A percentile compares a stretch with the other conserved stretches of the same genome.
phyloP scores from a whole-genome alignment of 371 early-diverging fungal species.

The Choanephora cucurbitarum region DNA sequence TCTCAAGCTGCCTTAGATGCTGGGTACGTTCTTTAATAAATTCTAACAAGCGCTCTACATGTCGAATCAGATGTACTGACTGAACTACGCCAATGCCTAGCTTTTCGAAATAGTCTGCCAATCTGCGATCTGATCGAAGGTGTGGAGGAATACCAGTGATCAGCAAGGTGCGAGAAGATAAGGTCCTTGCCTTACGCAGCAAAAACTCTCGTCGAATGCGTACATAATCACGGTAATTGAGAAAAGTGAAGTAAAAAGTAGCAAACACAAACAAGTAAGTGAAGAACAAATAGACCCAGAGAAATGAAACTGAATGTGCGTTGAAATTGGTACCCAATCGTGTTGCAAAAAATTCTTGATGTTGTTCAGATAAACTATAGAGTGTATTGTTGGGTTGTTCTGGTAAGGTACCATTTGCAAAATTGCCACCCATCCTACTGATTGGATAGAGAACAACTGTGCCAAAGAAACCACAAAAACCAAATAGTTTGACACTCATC shows the following conservation, averaged over 20 bases:
- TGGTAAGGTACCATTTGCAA: slow-evolving; percentile 31
- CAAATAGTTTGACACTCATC: slow-evolving; percentile 53
- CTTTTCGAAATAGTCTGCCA: slow-evolving; percentile 62
- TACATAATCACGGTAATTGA: slow-evolving; percentile 63
- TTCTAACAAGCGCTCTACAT: slow-evolving; percentile 52
- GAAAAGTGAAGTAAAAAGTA: slow-evolving; percentile 59
- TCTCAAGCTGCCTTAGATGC: slow-evolving; percentile 44
- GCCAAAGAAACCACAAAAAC: slow-evolving; percentile 53
- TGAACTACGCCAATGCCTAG: slow-evolving; percentile 62
- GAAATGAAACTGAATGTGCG: slow-evolving; percentile 34
- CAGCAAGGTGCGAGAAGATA: slow-evolving; percentile 61
- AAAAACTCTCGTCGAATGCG: slow-evolving; percentile 55
- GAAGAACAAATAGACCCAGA: slow-evolving; percentile 62
- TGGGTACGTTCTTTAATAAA: slow-evolving; percentile 49
- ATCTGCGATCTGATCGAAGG: slow-evolving; percentile 48
- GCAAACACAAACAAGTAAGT: slow-evolving; percentile 66
- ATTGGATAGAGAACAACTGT: slow-evolving; percentile 49
- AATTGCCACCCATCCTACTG: slow-evolving; percentile 50
- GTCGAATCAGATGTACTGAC: slow-evolving; percentile 59
- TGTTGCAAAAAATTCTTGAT: slow-evolving; percentile 10
- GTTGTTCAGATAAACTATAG: slow-evolving; percentile 6
- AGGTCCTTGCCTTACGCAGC: slow-evolving; percentile 48
- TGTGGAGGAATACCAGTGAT: slow-evolving; percentile 60
- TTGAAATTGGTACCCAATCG: neutral
- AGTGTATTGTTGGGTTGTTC: slow-evolving; percentile 19